phyloP scores from a whole-genome alignment of 495 filamentous ascomycete genomes.

The Daldinia caldariorum region DNA sequence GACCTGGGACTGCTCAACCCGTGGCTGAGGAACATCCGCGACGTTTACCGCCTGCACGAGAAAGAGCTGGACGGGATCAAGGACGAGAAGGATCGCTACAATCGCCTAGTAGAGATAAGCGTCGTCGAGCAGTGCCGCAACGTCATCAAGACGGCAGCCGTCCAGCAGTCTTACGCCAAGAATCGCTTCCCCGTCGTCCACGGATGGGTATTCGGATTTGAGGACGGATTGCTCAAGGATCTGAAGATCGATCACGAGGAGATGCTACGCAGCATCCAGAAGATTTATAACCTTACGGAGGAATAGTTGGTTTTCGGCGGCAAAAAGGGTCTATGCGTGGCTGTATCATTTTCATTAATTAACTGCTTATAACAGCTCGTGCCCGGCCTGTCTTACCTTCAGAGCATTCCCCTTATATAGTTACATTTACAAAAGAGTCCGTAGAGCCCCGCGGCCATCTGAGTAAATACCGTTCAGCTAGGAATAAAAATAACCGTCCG shows the following conservation, averaged over 20 bases:
- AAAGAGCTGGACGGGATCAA: constrained; percentile 63
- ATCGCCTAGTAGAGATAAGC: constrained; percentile 69
- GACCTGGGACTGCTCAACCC: constrained; percentile 68
- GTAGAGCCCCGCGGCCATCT: constrained; percentile 5
- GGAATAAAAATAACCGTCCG: background rate
- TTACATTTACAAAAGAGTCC: constrained; percentile 6
- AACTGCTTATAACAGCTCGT: background rate
- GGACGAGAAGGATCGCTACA: constrained; percentile 56
- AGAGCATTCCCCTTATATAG: constrained; percentile 6
- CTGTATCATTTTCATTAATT: background rate
- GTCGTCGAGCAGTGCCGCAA: constrained; percentile 68
- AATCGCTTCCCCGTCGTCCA: constrained; percentile 65
- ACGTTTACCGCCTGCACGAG: constrained; percentile 67
- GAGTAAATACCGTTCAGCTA: background rate
- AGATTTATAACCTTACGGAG: constrained; percentile 64
- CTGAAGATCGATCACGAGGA: constrained; percentile 59
- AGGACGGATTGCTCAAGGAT: constrained; percentile 63
- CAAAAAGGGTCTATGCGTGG: constrained; percentile 16
- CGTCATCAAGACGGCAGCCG: constrained; percentile 66
- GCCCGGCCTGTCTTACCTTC: background rate
- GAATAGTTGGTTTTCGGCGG: constrained; percentile 8
- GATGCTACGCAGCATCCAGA: constrained; percentile 60
- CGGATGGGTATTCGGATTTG: constrained; percentile 66
- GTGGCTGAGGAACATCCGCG: constrained; percentile 70
- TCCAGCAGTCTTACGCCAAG: constrained; percentile 62